Evolutionary conservation across 768 basidiomycete genomes (phyloP).

Genomic region (Dentipellis fragilis): DNA sequence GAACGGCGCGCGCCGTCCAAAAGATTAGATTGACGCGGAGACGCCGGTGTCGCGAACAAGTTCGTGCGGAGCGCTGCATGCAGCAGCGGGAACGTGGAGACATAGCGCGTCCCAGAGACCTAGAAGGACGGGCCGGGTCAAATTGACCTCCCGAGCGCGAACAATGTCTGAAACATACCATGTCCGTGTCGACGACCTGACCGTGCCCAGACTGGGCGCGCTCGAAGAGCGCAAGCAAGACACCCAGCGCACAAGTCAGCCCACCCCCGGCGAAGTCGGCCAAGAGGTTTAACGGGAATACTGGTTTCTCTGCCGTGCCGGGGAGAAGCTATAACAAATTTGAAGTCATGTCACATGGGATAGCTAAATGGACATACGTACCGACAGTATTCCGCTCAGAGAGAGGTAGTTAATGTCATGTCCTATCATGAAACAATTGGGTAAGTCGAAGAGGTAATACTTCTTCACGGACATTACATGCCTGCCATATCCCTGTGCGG

Average conservation of each 20-base stretch:
- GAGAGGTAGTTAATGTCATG: constrained; percentile 85
- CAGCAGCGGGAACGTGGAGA: constrained; percentile 64
- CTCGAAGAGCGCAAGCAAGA: constrained; percentile 67
- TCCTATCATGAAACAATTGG: constrained; percentile 27
- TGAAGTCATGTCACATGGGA: not conserved
- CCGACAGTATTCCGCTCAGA: constrained; percentile 64
- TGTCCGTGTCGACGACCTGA: constrained; percentile 66
- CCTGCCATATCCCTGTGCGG: constrained; percentile 71
- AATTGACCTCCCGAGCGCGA: not conserved
- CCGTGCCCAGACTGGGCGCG: constrained; percentile 55
- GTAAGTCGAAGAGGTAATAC: not conserved
- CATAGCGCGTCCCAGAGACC: constrained; percentile 73
- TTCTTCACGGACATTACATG: constrained; percentile 20
- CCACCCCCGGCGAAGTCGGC: constrained; percentile 83
- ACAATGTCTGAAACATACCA: constrained; percentile 36
- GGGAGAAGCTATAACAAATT: constrained; percentile 47
- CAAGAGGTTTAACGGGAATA: constrained; percentile 65
- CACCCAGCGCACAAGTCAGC: constrained; percentile 57
- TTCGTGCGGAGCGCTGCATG: constrained; percentile 26
- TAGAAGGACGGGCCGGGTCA: constrained; percentile 18
- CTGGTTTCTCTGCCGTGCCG: constrained; percentile 50
- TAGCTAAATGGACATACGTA: constrained; percentile 22
- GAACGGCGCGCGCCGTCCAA: constrained; percentile 73
- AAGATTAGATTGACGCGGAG: constrained; percentile 42
- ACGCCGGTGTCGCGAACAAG: constrained; percentile 21